Base-by-base conservation (phyloP, 257 asterid species). In the Euphrasia confusa region DNA sequence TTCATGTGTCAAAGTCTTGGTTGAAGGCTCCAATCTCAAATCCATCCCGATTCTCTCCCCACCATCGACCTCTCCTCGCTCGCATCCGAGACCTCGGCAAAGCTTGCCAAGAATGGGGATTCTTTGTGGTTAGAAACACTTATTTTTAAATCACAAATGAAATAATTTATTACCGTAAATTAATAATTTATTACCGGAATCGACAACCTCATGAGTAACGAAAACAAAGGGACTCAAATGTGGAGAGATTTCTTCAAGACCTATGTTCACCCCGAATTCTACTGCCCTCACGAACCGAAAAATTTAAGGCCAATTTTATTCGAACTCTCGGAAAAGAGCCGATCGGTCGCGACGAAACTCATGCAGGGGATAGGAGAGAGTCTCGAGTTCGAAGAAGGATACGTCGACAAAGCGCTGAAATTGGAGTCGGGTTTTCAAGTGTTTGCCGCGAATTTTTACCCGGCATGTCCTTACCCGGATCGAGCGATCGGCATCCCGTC, bases 81-180 rank as follows among this genome's bases (percentile, higher is more conserved):
- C 35, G 77, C 90, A 27, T 80, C 65, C 72, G 71, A 1, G 63
- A 68, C 30, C 80, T 85, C 2, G 66, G 63, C 66, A 64, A 48
- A 60, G 80, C 94, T 52, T 85, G 94, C 44, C 75, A 73, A 42
- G 77, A 82, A 5, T 80, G 89, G 94, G 94, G 94, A 17, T 85
- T 82, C 72, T 82, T 85, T 78, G 73, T 78, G 55, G 55, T 50
- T 3, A 49, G 27, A 3, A 9, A 1, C 52, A 49, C 3, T 4
- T 10, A 0, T 48, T 15, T 49, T 12, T 48, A 21, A 21, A 21
- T 21, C 24, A 12, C 7, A 48, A 15, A 21, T 21, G 24, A 21
- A 21, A 21, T 21, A 21, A 28, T 28, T 28, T 28, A 28, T 28
- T 28, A 4, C 33, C 2, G 2, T 28, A 28, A 30, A 30, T 30